Evolutionary conservation across 208 protist genomes (phyloP), one percentile per base, ranked within the genome.

Genomic region (Leishmania braziliensis): DNA sequence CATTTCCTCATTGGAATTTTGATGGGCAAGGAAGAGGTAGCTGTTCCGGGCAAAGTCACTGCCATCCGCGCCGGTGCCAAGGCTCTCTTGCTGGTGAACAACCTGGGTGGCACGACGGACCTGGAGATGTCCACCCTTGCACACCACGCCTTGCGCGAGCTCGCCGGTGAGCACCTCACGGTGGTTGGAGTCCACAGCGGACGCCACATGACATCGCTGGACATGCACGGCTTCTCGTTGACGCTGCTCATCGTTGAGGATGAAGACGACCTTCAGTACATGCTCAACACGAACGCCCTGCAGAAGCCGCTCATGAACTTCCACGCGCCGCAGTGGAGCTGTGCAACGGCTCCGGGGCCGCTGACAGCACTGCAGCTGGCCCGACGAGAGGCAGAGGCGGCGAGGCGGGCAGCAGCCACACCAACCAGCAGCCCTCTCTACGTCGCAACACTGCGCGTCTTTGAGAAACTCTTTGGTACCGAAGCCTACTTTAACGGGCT

Each of bases 171-270:
- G 5, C 70, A 79, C 18, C 62, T 91, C 9, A 68, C 75, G 29
- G 88, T 98, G 3, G 78, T 89, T 26, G 84, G 95, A 48, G 70
- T 95, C 9, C 83, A 91, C 43, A 78, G 84, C 53, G 96, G 96
- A 20, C 76, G 86, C 12, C 90, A 97, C 81, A 96, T 98, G 92
- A 97, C 95, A 6, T 74, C 96, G 54, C 86, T 98, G 16, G 95
- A 98, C 50, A 97, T 98, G 93, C 86, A 90, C 82, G 94, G 94
- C 71, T 87, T 98, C 75, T 97, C 90, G 56, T 54, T 97, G n/a
- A 91, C 91, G 20, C 5, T 97, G 58, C 80, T 98, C 50, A 72
- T 80, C 20, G 63, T 95, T 74, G 77, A 81, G 58, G 72, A 88
- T 20, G 80, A 80, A 74, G 23, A 36, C 6, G 86, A 93, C 62